Percentiles rank a stretch among this genome's conserved stretches.
phyloP scores from a whole-genome alignment of 2,329 filamentous ascomycete species.

The Hymenoscyphus fraxineus region DNA sequence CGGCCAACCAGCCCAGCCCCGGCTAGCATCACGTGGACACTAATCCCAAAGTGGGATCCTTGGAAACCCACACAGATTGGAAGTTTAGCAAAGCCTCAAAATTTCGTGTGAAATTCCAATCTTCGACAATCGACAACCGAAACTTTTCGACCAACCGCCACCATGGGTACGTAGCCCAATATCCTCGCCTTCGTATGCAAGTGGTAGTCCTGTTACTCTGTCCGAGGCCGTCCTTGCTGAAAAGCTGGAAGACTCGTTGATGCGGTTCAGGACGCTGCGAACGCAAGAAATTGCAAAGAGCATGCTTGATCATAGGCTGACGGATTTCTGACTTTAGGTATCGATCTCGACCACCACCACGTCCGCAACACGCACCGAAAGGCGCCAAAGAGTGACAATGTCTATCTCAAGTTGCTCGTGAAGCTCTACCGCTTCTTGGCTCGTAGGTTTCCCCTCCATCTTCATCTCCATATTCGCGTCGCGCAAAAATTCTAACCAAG shows the following conservation, averaged over 20 bases:
- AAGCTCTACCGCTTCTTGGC: conserved; percentile 98
- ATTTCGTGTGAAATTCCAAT: not conserved
- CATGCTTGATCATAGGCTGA: conserved; percentile 65
- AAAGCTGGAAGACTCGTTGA: conserved; percentile 19
- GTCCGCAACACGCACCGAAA: conserved; percentile 75
- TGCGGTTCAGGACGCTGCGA: conserved; percentile 31
- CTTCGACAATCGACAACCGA: conserved; percentile 17
- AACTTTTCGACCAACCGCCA: conserved; percentile 33
- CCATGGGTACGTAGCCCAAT: conserved; percentile 36
- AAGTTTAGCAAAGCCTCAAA: not conserved
- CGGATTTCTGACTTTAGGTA: conserved; percentile 55
- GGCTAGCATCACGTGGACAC: too few relatives aligned
- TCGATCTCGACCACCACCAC: conserved; percentile 69
- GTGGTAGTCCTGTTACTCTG: conserved; percentile 31
- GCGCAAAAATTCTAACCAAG: not conserved
- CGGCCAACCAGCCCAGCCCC: too few relatives aligned
- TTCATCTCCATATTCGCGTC: not conserved
- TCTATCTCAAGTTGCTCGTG: conserved; percentile 94
- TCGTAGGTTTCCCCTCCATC: conserved; percentile 60
- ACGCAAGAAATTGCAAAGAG: conserved; percentile 46
- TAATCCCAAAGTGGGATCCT: too few relatives aligned
- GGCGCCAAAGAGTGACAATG: conserved; percentile 97
- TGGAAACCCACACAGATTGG: too few relatives aligned
- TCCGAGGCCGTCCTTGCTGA: conserved; percentile 16
- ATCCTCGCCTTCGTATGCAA: conserved; percentile 36